Evolutionary conservation across 768 basidiomycete species (phyloP).

Genomic region (Lentinula boryana): DNA sequence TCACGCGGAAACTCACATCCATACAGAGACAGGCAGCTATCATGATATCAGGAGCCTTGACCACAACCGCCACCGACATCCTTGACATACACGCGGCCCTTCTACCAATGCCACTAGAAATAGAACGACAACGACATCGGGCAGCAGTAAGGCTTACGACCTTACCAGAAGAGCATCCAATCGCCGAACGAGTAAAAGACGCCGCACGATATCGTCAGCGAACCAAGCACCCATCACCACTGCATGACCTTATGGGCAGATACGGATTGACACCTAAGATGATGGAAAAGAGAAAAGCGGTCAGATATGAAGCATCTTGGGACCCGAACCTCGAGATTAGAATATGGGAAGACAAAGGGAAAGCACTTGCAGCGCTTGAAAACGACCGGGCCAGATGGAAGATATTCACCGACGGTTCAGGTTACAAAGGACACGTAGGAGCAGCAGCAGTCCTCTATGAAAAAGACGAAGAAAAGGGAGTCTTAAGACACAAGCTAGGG

Average conservation of each 20-base stretch:
- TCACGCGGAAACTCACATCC: background rate
- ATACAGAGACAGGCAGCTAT: background rate
- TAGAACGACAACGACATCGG: background rate
- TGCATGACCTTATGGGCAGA: conserved; percentile 10
- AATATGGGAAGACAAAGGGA: background rate
- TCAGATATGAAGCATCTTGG: background rate
- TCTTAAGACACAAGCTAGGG: background rate
- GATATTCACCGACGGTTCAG: conserved; percentile 11
- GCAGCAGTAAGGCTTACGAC: conserved; percentile 5
- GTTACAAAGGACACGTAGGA: conserved; percentile 5
- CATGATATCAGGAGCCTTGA: conserved; percentile 9
- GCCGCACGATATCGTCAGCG: background rate
- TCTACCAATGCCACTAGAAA: conserved; percentile 8
- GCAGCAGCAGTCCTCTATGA: conserved; percentile 3
- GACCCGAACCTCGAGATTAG: background rate
- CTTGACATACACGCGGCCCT: conserved; percentile 9
- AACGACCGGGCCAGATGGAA: background rate
- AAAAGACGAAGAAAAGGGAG: background rate
- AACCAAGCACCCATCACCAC: conserved; percentile 4
- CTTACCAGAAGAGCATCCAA: conserved; percentile 6
- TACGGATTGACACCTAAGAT: background rate
- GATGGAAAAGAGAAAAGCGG: background rate
- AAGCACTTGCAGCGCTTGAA: background rate
- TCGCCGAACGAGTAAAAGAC: background rate
- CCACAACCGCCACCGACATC: conserved; percentile 8